Conservation (phyloP, 139 green algal genomes). For the Micractinium conductrix region DNA sequence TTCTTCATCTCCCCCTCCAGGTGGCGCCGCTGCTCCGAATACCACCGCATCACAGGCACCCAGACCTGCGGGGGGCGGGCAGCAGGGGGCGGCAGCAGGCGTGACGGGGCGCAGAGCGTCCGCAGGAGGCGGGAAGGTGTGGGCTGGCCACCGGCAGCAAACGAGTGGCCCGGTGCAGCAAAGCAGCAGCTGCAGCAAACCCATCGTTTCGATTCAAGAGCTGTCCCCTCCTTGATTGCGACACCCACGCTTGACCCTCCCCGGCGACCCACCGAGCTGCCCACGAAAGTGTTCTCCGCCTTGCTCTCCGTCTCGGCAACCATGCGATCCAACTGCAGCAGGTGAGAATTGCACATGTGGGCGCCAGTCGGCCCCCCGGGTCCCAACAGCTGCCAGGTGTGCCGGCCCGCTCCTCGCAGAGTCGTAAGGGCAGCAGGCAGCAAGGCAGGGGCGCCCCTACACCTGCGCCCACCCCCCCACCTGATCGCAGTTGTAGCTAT, state of each 20-base stretch:
- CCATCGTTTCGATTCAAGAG: too few relatives aligned
- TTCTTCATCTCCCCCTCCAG: conserved; percentile 71
- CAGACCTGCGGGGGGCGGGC: conserved; percentile 46
- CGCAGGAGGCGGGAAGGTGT: too few relatives aligned
- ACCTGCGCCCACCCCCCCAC: background rate
- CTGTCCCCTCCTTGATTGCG: too few relatives aligned
- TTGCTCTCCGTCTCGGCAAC: conserved; percentile 50
- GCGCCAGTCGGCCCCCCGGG: too few relatives aligned
- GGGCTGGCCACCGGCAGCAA: too few relatives aligned
- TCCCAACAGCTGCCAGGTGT: too few relatives aligned
- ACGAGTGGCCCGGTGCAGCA: too few relatives aligned
- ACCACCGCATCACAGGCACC: conserved; percentile 63
- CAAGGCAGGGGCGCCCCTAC: background rate
- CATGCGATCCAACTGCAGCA: conserved; percentile 51
- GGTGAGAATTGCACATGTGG: too few relatives aligned
- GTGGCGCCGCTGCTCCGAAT: conserved; percentile 57
- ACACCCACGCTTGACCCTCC: background rate
- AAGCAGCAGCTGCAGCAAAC: too few relatives aligned
- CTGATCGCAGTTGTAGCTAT: conserved; percentile 47
- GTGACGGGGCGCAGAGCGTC: too few relatives aligned
- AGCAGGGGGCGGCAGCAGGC: background rate
- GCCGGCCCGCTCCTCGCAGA: too few relatives aligned
- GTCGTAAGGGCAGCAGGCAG: background rate
- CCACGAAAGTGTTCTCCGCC: conserved; percentile 40
- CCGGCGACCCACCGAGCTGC: conserved; percentile 18